Evolutionary conservation across 768 basidiomycete genomes (phyloP), one percentile per base, ranked within the genome.

Genomic region (Piloderma croceum): DNA sequence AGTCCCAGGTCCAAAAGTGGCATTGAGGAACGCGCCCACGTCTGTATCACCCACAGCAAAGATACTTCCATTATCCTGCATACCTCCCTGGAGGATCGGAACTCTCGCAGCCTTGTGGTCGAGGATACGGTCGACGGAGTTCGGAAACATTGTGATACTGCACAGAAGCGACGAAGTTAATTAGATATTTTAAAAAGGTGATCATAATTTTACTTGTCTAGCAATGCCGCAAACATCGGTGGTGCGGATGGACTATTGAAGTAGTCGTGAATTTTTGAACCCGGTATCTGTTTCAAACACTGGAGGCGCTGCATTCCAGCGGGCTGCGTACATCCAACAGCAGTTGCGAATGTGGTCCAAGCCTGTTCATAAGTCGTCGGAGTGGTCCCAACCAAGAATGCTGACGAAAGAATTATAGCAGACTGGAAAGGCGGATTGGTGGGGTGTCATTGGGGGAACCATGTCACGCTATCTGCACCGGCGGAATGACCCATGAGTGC

Each of bases 261-360:
- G 32, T 41, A 59, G 2, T 35, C 36, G 1, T 41, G 48, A 32
- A 59, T 57, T 2, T 24, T 32, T 9, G 33, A 11, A 4, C 54
- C 50, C 7, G 57, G 44, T 7, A 59, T 43, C 10, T 36, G 20
- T 20, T 48, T 54, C 7, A 59, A 44, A 41, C 58, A 59, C 12
- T 50, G 24, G 5, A 58, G 37, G 10, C 58, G 41, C 32, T n/a
- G 24, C 2, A 48, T 4, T 11, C 58, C 58, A 9, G 54, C 44
- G 3, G 41, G 3, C 22, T 54, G 43, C 2, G 13, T 34, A 31
- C 58, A 59, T 18, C 47, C 47, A 9, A 44, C 36, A 3, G 41
- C 45, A n/a, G 11, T 22, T 5, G 54, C 31, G 18, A 54, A 34
- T n/a, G n/a, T n/a, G n/a, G n/a, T n/a, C n/a, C n/a, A n/a, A n/a